A percentile compares a stretch with the other conserved stretches of the same genome.
Conservation (phyloP, 148 eudicot species). For the Spergularia bocconei region DNA sequence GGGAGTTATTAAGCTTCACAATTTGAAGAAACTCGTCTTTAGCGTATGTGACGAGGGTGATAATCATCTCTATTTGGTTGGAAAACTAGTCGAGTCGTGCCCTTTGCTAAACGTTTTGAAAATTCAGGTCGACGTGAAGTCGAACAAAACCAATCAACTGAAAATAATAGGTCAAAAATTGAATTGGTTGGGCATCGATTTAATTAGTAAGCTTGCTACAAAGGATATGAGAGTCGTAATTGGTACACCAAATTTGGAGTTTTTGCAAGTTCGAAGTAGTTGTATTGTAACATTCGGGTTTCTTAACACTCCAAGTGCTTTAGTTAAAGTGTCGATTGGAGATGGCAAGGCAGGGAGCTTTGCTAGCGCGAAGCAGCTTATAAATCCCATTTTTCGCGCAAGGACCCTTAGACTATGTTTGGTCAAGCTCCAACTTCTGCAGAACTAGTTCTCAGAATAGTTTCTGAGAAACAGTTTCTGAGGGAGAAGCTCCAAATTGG, state of each 20-base stretch:
- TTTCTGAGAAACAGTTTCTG: too few relatives aligned
- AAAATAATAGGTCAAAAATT: not conserved
- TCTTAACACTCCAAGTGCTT: not conserved
- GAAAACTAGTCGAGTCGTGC: not conserved
- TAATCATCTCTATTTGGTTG: not conserved
- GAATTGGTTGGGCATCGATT: not conserved
- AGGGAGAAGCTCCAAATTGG: too few relatives aligned
- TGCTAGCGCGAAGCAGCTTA: not conserved
- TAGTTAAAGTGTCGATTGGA: not conserved
- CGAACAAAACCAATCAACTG: not conserved
- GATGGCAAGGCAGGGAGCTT: too few relatives aligned
- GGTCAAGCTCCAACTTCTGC: too few relatives aligned
- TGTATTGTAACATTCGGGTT: not conserved
- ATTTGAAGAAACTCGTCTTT: not conserved
- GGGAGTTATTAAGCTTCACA: not conserved
- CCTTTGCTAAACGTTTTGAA: constrained; percentile 4
- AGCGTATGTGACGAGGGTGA: not conserved
- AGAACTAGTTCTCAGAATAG: too few relatives aligned
- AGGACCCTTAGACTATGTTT: too few relatives aligned
- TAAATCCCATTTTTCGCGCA: not conserved
- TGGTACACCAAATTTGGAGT: not conserved
- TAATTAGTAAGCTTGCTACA: not conserved
- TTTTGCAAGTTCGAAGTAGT: not conserved
- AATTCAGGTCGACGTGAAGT: not conserved
- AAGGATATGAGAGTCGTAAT: not conserved